These are phyloP conservation scores for Pythium diclinum DNA, from an alignment of 352 stramenopile genomes.

Conservation along the genomic window DNA sequence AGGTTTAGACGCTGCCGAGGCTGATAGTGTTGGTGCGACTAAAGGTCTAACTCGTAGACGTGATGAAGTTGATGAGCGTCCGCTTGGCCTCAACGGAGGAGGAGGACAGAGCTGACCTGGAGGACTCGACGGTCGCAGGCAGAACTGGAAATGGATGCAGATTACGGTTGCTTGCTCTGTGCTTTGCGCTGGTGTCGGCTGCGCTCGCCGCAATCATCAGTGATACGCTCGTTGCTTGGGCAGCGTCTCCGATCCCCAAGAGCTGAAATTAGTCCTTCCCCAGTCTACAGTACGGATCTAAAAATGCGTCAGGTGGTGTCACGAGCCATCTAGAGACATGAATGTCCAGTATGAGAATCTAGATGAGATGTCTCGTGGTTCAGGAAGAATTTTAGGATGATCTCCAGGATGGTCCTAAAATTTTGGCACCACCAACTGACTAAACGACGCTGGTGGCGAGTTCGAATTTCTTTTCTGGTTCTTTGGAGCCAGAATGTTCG, in stretches of 20 bases:
- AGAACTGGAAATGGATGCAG: slow-evolving; percentile 1
- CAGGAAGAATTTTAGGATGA: no score
- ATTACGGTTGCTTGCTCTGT: background rate
- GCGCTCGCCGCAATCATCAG: background rate
- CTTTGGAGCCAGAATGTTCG: background rate
- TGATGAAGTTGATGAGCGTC: background rate
- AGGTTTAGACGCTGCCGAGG: background rate
- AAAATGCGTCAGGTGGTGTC: background rate
- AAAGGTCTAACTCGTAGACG: background rate
- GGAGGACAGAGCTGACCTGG: background rate
- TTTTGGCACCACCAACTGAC: background rate
- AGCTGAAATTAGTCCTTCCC: background rate
- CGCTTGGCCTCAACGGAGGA: background rate
- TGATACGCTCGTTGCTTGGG: background rate
- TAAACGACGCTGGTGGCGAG: no score
- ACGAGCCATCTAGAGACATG: slow-evolving; percentile 3
- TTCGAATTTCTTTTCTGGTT: background rate
- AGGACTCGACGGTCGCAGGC: background rate
- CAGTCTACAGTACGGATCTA: background rate
- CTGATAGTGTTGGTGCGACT: background rate
- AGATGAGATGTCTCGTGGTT: background rate
- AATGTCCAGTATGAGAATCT: background rate
- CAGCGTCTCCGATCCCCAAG: background rate
- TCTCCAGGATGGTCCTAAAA: background rate
- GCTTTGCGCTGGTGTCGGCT: background rate